Conservation (phyloP, 2,329 filamentous ascomycete species). For the Scedosporium minutisporum region DNA sequence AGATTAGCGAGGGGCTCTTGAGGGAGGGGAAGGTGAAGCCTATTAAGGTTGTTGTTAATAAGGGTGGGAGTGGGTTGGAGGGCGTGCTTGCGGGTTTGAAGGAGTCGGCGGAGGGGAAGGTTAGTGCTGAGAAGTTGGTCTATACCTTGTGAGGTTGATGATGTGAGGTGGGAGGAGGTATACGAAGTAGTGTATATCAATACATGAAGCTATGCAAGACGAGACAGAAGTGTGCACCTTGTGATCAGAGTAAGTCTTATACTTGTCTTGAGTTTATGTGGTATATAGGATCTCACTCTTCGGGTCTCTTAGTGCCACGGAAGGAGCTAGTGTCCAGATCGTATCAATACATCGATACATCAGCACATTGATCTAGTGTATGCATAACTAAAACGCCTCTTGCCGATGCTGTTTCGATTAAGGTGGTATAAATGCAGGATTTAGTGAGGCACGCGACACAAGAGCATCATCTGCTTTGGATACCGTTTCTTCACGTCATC, state of each 20-base stretch:
- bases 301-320: background rate
- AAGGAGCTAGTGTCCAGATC: background rate
- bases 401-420: too few relatives aligned
- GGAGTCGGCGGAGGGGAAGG: slow-evolving; percentile 20
- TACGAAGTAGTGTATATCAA: background rate
- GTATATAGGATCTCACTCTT: too few relatives aligned
- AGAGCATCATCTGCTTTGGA: too few relatives aligned
- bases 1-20: slow-evolving; percentile 22
- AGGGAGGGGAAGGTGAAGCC: slow-evolving; percentile 25
- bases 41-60: slow-evolving; percentile 19
- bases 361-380: too few relatives aligned
- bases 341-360: too few relatives aligned
- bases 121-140: slow-evolving; percentile 35
- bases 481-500: too few relatives aligned
- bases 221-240: background rate
- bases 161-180: background rate
- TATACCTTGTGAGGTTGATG: slow-evolving; percentile 24
- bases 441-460: too few relatives aligned
- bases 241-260: too few relatives aligned
- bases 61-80: slow-evolving; percentile 19
- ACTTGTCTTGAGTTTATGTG: too few relatives aligned
- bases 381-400: too few relatives aligned
- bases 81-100: slow-evolving; percentile 25
- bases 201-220: background rate
- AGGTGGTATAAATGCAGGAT: too few relatives aligned